These are phyloP conservation scores for Crithidia brevicula DNA, from an alignment of 208 protist genomes.

Conservation along the genomic window DNA sequence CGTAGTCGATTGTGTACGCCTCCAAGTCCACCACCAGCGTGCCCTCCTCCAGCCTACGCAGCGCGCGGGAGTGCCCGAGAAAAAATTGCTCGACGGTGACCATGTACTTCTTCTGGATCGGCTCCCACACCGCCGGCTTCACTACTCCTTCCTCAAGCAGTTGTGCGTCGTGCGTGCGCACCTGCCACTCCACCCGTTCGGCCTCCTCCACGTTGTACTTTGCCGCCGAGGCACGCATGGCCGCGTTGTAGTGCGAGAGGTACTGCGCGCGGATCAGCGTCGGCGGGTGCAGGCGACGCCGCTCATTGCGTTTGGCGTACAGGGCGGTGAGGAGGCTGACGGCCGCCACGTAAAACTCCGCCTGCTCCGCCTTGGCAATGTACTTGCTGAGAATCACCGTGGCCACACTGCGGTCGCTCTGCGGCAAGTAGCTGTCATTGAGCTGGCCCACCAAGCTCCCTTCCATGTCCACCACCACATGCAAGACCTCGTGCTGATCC, in stretches of 20 bases:
- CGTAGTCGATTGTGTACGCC: slow-evolving; percentile 73
- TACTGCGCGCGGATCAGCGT: slow-evolving; percentile 84
- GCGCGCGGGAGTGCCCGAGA: slow-evolving; percentile 52
- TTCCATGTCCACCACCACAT: slow-evolving; percentile 72
- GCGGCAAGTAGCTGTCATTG: slow-evolving; percentile 61
- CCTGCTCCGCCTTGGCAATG: slow-evolving; percentile 47
- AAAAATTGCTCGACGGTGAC: slow-evolving; percentile 73
- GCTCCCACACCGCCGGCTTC: slow-evolving; percentile 79
- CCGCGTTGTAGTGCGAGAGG: slow-evolving; percentile 70
- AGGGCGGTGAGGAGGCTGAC: slow-evolving; percentile 55
- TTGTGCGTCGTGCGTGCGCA: slow-evolving; percentile 67
- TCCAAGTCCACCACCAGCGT: slow-evolving; percentile 51
- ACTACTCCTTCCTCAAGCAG: slow-evolving; percentile 82
- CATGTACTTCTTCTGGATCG: slow-evolving; percentile 68
- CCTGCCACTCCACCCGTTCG: slow-evolving; percentile 78
- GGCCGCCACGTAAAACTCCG: slow-evolving; percentile 32
- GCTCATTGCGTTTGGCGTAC: slow-evolving; percentile 56
- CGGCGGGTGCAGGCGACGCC: slow-evolving; percentile 67
- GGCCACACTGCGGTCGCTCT: slow-evolving; percentile 69
- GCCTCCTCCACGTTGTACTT: slow-evolving; percentile 72
- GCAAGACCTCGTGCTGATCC: slow-evolving; percentile 66
- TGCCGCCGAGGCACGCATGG: slow-evolving; percentile 58
- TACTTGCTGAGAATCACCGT: slow-evolving; percentile 65
- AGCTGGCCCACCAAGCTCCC: slow-evolving; percentile 67
- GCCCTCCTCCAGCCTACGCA: slow-evolving; percentile 58